Conservation (phyloP, 192 early-diverging fungal species). For the Lobosporangium transversale region DNA sequence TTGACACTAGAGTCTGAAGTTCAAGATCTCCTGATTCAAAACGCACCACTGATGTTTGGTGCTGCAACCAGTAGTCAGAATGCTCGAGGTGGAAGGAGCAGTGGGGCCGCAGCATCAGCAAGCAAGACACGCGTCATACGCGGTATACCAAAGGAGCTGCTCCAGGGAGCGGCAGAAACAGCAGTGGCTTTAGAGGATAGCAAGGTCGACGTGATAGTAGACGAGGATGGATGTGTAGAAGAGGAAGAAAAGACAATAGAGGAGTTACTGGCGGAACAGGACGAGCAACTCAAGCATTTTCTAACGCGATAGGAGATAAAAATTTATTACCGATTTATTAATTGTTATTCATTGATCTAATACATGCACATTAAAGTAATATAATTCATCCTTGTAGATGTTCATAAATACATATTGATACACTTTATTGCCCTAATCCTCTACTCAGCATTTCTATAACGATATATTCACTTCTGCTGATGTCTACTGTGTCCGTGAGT, state of each 20-base stretch:
- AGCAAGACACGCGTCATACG: conserved; percentile 33
- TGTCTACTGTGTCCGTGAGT: no score
- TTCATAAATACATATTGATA: no score
- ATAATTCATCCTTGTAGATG: no score
- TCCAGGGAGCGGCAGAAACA: conserved; percentile 3
- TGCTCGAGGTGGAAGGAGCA: conserved; percentile 2
- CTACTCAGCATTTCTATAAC: no score
- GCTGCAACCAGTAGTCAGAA: neutral
- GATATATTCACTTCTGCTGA: no score
- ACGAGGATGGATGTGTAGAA: conserved; percentile 21
- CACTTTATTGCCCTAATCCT: no score
- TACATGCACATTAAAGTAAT: no score
- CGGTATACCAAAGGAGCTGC: conserved; percentile 27
- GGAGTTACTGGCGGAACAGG: conserved; percentile 43
- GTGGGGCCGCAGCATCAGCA: neutral
- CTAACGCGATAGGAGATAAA: no score
- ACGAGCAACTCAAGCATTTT: conserved; percentile 14
- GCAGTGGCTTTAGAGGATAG: no score
- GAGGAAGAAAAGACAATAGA: conserved; percentile 38
- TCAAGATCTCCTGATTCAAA: conserved; percentile 32
- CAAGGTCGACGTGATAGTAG: neutral
- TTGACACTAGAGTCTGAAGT: conserved; percentile 49
- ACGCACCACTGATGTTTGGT: conserved; percentile 18
- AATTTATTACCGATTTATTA: no score
- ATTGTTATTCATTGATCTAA: no score